These are phyloP conservation scores for Beverwykella pulmonaria DNA, from an alignment of 495 filamentous ascomycete species.

Conservation along the genomic window DNA sequence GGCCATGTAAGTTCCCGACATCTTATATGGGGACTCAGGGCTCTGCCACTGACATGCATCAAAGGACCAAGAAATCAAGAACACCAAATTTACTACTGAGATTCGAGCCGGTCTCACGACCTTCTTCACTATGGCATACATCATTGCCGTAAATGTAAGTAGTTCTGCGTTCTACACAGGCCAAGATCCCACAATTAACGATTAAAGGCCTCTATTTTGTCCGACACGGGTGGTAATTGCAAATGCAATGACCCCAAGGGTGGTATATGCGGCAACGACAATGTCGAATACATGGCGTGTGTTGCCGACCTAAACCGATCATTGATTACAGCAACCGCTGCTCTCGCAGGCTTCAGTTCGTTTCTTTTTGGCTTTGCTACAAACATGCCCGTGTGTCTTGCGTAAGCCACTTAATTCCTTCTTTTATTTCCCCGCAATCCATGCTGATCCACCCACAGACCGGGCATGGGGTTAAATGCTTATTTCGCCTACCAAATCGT, in stretches of 20 bases:
- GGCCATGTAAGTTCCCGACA: slow-evolving; percentile 59
- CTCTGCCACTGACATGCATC: slow-evolving; percentile 2
- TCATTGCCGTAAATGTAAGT: slow-evolving; percentile 65
- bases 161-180: not conserved
- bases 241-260: slow-evolving; percentile 60
- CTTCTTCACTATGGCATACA: slow-evolving; percentile 89
- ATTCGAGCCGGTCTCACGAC: slow-evolving; percentile 76
- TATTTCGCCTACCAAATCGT: slow-evolving; percentile 87
- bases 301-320: slow-evolving; percentile 67
- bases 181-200: not conserved
- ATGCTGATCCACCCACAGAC: slow-evolving; percentile 40
- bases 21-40: not conserved
- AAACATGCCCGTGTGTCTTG: slow-evolving; percentile 73
- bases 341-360: slow-evolving; percentile 69
- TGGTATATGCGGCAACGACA: slow-evolving; percentile 56
- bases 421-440: not conserved
- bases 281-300: slow-evolving; percentile 64
- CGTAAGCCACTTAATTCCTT: slow-evolving; percentile 38
- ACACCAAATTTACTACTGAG: slow-evolving; percentile 77
- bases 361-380: slow-evolving; percentile 77
- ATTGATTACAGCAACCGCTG: slow-evolving; percentile 77
- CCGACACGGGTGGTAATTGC: slow-evolving; percentile 70
- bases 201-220: slow-evolving; percentile 55
- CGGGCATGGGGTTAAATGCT: slow-evolving; percentile 83
- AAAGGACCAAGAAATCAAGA: slow-evolving; percentile 66